Conservation (phyloP, 768 basidiomycete species). For the Calocera cornea region DNA sequence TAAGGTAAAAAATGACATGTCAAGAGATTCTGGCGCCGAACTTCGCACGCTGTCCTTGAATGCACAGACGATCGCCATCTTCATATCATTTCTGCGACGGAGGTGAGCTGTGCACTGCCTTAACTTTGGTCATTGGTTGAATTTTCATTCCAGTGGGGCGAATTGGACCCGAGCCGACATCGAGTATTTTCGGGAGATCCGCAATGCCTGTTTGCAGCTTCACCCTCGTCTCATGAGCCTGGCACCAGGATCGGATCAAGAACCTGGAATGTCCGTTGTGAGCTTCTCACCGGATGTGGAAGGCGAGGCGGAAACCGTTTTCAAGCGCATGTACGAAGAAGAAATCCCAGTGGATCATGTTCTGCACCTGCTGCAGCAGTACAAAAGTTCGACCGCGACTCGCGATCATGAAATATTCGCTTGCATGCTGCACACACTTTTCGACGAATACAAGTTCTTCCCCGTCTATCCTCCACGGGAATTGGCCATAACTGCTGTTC, state of each 20-base stretch:
- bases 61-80: constrained; percentile 79
- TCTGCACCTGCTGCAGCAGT: constrained; percentile 69
- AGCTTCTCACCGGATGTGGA: constrained; percentile 81
- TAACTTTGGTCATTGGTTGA: constrained; percentile 6
- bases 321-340: constrained; percentile 97
- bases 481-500: constrained; percentile 85
- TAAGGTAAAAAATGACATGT: constrained; percentile 84
- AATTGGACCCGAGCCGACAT: constrained; percentile 67
- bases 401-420: constrained; percentile 94
- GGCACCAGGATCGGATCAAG: constrained; percentile 67
- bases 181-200: constrained; percentile 77
- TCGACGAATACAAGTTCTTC: constrained; percentile 99
- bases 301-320: constrained; percentile 84
- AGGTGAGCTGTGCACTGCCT: constrained; percentile 37
- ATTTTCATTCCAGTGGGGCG: constrained; percentile 38
- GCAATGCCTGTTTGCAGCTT: constrained; percentile 84
- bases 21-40: constrained; percentile 61
- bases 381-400: constrained; percentile 67
- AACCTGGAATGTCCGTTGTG: constrained; percentile 84
- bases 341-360: constrained; percentile 90
- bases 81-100: constrained; percentile 76
- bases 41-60: constrained; percentile 75
- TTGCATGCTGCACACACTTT: constrained; percentile 99
- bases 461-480: constrained; percentile 91
- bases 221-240: constrained; percentile 95